phyloP scores from a whole-genome alignment of 164 flowering plant species.

The Dillenia suffruticosa region DNA sequence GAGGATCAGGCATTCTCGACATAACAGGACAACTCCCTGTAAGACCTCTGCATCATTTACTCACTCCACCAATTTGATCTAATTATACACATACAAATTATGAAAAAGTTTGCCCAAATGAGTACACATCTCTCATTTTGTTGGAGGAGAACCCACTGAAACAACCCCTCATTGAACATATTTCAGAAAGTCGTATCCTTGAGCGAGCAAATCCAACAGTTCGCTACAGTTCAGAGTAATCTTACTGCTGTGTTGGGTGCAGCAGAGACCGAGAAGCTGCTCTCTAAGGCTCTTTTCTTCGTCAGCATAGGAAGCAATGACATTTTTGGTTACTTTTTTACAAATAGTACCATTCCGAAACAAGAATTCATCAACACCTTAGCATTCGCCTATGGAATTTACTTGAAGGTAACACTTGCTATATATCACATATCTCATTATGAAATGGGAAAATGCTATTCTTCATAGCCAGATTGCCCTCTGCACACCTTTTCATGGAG shows the following conservation, averaged over 20 bases:
- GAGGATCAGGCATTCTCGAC: constrained; percentile 44
- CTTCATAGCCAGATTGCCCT: too few species aligned
- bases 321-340: constrained; percentile 23
- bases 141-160: too few species aligned
- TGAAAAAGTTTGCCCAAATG: too few species aligned
- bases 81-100: too few species aligned
- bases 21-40: constrained; percentile 23
- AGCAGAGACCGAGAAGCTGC: constrained; percentile 8
- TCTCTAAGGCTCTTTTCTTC: constrained; percentile 37
- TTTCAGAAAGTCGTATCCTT: constrained; percentile 17
- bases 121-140: too few species aligned
- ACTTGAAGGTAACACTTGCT: constrained; percentile 25
- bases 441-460: too few species aligned
- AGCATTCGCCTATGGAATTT: constrained; percentile 16
- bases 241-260: constrained; percentile 21
- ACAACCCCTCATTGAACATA: too few species aligned
- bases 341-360: constrained; percentile 9
- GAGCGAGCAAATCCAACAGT: constrained; percentile 37
- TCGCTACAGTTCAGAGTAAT: constrained; percentile 16
- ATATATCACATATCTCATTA: too few species aligned
- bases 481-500: neutral
- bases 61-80: too few species aligned
- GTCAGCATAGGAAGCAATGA: constrained; percentile 55
- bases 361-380: constrained; percentile 22
- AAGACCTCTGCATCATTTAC: neutral